Base-by-base conservation (phyloP, 805 yeast genomes). In the Candida easanensis region DNA sequence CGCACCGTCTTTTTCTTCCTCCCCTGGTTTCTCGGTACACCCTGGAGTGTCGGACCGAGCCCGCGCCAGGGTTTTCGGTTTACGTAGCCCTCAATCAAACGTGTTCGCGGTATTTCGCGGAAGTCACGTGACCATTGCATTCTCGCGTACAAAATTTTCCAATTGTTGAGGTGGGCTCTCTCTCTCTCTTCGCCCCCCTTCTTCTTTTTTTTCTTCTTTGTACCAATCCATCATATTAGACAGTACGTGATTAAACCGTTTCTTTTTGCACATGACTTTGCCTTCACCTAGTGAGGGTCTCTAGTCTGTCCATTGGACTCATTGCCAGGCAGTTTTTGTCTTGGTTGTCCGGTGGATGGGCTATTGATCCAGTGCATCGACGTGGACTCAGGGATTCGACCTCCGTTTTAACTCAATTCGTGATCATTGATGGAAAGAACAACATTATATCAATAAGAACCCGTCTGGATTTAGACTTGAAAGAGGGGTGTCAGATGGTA, bases 181-280 rank as follows among this genome's bases (percentile, higher is more conserved):
- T 20, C 25, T 18, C 26, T 31, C n/a, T 32, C 20, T 5, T 15
- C n/a, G 6, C 39, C 4, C 18, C 6, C 25, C 13, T 26, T 18
- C n/a, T 21, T 35, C 46, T 49, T 44, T 50, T 53, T 57, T 56
- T 53, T 27, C 54, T 52, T 51, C 82, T 78, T 77, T 79, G 82
- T 79, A 82, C 82, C 71, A 61, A 68, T 75, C 84, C 83, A 70
- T 76, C 80, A 71, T 80, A 64, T 60, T 68, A 79, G 85, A 79
- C 85, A 79, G 85, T 79, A 78, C 84, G 71, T 53, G 59, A 49
- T 55, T 56, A 56, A 51, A 54, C 42, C 34, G 42, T 40, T 33
- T 39, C 31, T 22, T 31, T 18, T 35, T 42, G 27, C 25, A 11
- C 31, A 8, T n/a, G 44, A 46, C 50, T 42, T 33, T 33, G 27